A percentile compares a stretch with the other conserved stretches of the same genome.
These are phyloP conservation scores for Saccharomyces paradoxus DNA, from an alignment of 805 yeast genomes.

Conservation along the genomic window DNA sequence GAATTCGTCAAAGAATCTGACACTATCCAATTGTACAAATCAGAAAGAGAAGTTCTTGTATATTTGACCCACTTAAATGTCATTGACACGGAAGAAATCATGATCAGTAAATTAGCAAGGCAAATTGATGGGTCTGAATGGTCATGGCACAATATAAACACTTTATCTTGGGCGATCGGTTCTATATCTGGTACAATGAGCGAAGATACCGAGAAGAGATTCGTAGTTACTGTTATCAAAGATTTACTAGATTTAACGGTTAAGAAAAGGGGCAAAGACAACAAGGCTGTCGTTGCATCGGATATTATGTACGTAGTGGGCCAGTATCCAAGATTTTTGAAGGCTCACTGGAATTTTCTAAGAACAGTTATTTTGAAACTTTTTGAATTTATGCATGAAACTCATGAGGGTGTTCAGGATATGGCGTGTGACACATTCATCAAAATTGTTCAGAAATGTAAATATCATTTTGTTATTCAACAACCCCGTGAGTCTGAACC, in stretches of 20 bases:
- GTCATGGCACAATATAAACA: constrained; percentile 98
- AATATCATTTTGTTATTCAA: constrained; percentile 83
- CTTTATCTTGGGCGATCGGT: constrained; percentile 99
- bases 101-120: constrained; percentile 83
- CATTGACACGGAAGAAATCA: constrained; percentile 83
- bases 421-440: constrained; percentile 99
- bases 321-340: constrained; percentile 93
- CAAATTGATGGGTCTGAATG: constrained; percentile 96
- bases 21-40: constrained; percentile 89
- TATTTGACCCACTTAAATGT: constrained; percentile 94
- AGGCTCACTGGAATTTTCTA: constrained; percentile 96
- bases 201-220: constrained; percentile 93
- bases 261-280: constrained; percentile 93
- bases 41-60: constrained; percentile 91
- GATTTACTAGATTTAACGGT: constrained; percentile 88
- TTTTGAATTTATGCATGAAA: constrained; percentile 98
- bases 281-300: constrained; percentile 98
- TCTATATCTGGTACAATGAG: constrained; percentile 98
- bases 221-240: constrained; percentile 86
- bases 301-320: constrained; percentile 99
- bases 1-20: constrained; percentile 96
- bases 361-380: constrained; percentile 92
- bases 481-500: constrained; percentile 85
- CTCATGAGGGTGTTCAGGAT: constrained; percentile 99
- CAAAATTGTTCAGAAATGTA: constrained; percentile 90